Evolutionary conservation across 148 eudicot genomes (phyloP), one percentile per base, ranked within the genome.

Genomic region (Chenopodium berlandieri): DNA sequence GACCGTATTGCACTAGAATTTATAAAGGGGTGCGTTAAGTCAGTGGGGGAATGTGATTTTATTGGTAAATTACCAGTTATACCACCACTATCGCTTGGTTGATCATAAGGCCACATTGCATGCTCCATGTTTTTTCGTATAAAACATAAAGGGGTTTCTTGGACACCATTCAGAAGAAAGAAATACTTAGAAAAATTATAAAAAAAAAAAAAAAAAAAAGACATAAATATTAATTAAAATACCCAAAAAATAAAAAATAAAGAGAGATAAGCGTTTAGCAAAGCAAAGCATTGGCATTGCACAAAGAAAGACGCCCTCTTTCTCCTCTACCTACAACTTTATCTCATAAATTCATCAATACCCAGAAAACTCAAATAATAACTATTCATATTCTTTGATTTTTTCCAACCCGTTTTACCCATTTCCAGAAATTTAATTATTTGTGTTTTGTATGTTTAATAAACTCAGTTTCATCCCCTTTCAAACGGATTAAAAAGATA

Each of bases 261-360:
- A 68, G 86, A 84, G 80, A 84, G 86, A 80, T 80, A 84, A 84
- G 86, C 86, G 83, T 64, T 71, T 50, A 81, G 81, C 50, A 78
- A 84, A 84, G 86, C 83, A 80, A 84, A 80, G 86, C 86, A 84
- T 77, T 80, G 74, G 80, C 80, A 84, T 75, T 71, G 76, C 79
- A 56, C 44, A 83, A 83, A 75, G 79, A 83, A 48, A 72, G 80
- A 84, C 71, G 73, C 71, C 75, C 86, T 77, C 80, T 84, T 84
- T 72, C 81, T 73, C 84, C 69, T 77, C 79, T 17, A 72, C 84
- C 83, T 76, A 60, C 68, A 80, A 44, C 77, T 78, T 84, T 84
- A 80, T 80, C 86, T 83, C 72, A 62, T 22, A 30, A 60, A 50
- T 60, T 70, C 52, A 75, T 56, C 47, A 56, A 31, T 48, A 34